Evolutionary conservation across 164 flowering plant genomes (phyloP).

Genomic region (Sextonia rubra): DNA sequence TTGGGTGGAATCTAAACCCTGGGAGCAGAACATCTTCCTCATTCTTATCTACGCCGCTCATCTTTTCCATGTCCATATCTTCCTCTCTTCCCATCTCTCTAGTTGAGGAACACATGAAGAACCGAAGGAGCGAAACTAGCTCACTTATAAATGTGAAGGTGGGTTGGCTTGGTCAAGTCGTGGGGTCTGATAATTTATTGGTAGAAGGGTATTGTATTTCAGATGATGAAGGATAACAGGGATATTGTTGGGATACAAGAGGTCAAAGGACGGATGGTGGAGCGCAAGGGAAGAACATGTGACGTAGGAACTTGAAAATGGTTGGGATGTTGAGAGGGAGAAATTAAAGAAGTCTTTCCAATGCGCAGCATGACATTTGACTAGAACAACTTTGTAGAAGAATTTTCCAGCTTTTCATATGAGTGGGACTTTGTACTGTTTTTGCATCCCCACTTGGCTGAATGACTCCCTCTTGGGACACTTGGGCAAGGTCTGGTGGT

Average conservation of each 20-base stretch:
- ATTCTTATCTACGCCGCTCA: background rate
- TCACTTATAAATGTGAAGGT: conserved; percentile 7
- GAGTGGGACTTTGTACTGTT: no score
- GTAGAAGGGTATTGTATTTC: background rate
- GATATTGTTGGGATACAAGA: background rate
- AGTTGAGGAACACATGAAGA: background rate
- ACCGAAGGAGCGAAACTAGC: background rate
- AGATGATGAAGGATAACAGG: background rate
- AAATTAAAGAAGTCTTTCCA: background rate
- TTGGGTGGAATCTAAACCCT: conserved; percentile 87
- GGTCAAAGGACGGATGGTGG: background rate
- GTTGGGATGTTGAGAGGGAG: background rate
- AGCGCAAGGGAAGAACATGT: background rate
- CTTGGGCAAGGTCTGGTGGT: no score
- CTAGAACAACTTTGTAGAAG: background rate
- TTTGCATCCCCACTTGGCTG: no score
- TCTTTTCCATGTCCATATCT: background rate
- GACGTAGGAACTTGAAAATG: background rate
- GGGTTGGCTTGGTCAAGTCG: conserved; percentile 20
- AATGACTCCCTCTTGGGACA: no score
- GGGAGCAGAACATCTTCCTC: conserved; percentile 53
- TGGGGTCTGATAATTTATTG: conserved; percentile 1
- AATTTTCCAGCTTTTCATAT: background rate
- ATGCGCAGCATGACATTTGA: background rate
- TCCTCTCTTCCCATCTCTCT: background rate